Evolutionary conservation across 2,329 filamentous ascomycete genomes (phyloP).

Genomic region (Colletotrichum zoysiae): DNA sequence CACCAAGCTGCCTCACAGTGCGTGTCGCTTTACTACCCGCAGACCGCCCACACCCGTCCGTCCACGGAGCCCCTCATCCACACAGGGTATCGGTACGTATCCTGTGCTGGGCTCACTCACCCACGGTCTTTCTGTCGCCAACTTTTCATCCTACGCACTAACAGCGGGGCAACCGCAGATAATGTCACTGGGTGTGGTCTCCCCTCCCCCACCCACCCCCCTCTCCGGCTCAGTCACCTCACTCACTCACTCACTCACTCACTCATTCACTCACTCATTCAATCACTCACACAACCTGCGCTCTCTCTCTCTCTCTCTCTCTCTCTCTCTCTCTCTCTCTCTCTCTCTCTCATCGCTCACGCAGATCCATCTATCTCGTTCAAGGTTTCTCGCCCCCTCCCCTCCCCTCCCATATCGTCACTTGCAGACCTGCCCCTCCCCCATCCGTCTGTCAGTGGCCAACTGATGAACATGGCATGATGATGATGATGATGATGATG

Average conservation of each 20-base stretch:
- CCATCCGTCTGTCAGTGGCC: conserved; percentile 32
- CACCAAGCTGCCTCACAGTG: conserved; percentile 31
- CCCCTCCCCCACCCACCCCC: background rate
- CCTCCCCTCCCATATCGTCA: conserved; percentile 27
- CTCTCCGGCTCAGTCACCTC: conserved; percentile 1
- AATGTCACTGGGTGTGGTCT: conserved; percentile 25
- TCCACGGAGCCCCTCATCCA: background rate
- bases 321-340: background rate
- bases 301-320: background rate
- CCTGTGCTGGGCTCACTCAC: conserved; percentile 7
- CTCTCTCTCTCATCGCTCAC: conserved; percentile 11
- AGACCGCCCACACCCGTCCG: conserved; percentile 22
- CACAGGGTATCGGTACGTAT: conserved; percentile 8
- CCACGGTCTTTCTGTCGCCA: conserved; percentile 1
- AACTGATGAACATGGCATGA: conserved; percentile 37
- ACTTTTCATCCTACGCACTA: conserved; percentile 20
- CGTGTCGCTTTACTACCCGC: conserved; percentile 16
- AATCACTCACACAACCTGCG: conserved; percentile 6
- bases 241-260: conserved; percentile 5
- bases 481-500: conserved; percentile 43
- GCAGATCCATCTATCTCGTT: conserved; percentile 34
- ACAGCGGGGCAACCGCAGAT: conserved; percentile 28
- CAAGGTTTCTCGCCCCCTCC: conserved; percentile 28
- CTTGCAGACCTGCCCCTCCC: conserved; percentile 25
- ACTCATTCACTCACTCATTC: background rate